A percentile compares a stretch with the other conserved stretches of the same genome.
These are phyloP conservation scores for Fragosphaeria purpurea DNA, from an alignment of 2,329 filamentous ascomycete species.

Conservation along the genomic window DNA sequence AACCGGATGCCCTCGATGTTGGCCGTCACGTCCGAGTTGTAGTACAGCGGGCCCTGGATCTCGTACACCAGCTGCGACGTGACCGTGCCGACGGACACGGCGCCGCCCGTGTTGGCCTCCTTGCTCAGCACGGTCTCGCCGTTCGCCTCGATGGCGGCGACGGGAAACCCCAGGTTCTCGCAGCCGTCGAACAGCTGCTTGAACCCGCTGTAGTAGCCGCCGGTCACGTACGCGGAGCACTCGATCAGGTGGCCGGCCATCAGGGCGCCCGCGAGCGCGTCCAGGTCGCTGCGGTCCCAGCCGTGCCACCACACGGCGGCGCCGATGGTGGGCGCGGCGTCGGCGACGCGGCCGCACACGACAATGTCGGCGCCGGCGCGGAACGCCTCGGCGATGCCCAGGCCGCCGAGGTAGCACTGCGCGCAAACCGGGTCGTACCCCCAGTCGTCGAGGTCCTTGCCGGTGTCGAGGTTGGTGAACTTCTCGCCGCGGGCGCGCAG, in stretches of 20 bases:
- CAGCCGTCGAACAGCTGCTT: conserved; percentile 31
- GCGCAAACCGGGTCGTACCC: conserved; percentile 11
- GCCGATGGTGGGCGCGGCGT: conserved; percentile 34
- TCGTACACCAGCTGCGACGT: conserved; percentile 25
- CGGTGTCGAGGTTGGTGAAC: conserved; percentile 11
- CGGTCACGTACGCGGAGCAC: conserved; percentile 34
- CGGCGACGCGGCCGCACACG: conserved; percentile 27
- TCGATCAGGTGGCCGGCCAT: conserved; percentile 35
- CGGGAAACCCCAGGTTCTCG: conserved; percentile 35
- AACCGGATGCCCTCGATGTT: conserved; percentile 26
- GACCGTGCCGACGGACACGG: conserved; percentile 11
- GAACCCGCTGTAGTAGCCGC: conserved; percentile 36
- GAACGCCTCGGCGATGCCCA: conserved; percentile 26
- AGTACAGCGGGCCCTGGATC: conserved; percentile 27
- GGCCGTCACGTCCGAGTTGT: conserved; percentile 23
- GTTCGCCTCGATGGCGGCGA: conserved; percentile 36
- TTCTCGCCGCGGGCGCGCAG: conserved; percentile 11
- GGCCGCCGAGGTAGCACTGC: conserved; percentile 31
- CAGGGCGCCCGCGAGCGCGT: conserved; percentile 31
- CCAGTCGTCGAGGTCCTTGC: conserved; percentile 10
- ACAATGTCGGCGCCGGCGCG: conserved; percentile 25
- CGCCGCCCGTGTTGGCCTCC: conserved; percentile 16
- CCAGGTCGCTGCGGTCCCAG: conserved; percentile 32
- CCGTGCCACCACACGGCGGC: conserved; percentile 38
- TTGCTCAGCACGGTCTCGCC: conserved; percentile 23